These are phyloP conservation scores for Amauroascus verrucosus DNA, from an alignment of 2,329 filamentous ascomycete genomes.

Conservation along the genomic window DNA sequence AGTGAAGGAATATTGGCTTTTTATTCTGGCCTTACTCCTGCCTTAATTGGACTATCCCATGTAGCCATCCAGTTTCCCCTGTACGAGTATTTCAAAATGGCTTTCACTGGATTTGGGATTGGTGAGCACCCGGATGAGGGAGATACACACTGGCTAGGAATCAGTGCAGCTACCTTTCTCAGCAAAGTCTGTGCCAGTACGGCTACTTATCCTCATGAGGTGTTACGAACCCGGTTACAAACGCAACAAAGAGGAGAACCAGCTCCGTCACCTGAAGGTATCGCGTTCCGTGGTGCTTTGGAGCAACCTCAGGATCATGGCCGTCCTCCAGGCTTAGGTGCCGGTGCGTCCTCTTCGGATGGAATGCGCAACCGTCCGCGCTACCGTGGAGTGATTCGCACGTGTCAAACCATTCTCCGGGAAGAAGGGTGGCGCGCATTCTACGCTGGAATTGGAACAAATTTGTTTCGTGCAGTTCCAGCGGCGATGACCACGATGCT, in stretches of 20 bases:
- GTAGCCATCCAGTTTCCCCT: conserved; percentile 95
- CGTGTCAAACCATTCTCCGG: conserved; percentile 69
- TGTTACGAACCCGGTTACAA: conserved; percentile 83
- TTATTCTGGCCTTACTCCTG: conserved; percentile 88
- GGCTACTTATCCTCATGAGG: conserved; percentile 94
- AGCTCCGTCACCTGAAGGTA: conserved; percentile 40
- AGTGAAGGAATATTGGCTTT: conserved; percentile 83
- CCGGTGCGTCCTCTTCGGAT: conserved; percentile 42
- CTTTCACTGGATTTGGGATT: conserved; percentile 83
- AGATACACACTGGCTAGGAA: conserved; percentile 67
- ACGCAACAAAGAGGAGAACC: conserved; percentile 67
- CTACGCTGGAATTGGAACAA: conserved; percentile 93
- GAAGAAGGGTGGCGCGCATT: conserved; percentile 97
- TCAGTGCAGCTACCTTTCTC: conserved; percentile 77
- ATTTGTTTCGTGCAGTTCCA: conserved; percentile 91
- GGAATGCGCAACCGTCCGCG: conserved; percentile 46
- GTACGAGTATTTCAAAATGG: conserved; percentile 85
- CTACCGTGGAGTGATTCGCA: conserved; percentile 71
- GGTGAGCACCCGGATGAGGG: conserved; percentile 55
- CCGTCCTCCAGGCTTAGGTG: conserved; percentile 29
- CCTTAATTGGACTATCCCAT: conserved; percentile 81
- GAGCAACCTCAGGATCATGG: conserved; percentile 37
- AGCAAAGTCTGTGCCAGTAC: conserved; percentile 93
- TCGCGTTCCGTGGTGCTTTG: conserved; percentile 38
- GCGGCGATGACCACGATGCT: conserved; percentile 96